Conservation (phyloP, 139 green algal genomes). For the Penium margaritaceum region DNA sequence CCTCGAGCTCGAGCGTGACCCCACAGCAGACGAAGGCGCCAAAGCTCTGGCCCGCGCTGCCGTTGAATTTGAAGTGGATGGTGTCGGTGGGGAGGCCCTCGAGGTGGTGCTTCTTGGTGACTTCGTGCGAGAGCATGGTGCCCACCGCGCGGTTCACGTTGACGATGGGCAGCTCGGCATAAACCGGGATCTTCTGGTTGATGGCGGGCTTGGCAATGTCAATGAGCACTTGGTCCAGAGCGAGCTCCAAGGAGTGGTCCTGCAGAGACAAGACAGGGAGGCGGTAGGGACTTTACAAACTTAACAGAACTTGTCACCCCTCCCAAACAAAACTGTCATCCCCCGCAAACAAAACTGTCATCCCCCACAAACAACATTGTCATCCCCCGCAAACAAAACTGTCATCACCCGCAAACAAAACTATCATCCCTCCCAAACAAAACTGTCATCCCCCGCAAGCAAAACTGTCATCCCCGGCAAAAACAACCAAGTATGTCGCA, state of each 20-base stretch:
- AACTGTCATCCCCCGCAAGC: no score
- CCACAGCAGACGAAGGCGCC: constrained; percentile 73
- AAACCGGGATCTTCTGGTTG: constrained; percentile 52
- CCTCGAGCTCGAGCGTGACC: constrained; percentile 79
- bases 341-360: no score
- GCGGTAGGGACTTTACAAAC: no score
- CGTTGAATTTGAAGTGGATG: constrained; percentile 78
- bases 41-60: constrained; percentile 80
- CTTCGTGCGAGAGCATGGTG: constrained; percentile 73
- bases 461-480: no score
- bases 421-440: no score
- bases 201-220: constrained; percentile 61
- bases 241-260: constrained; percentile 78
- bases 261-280: no score
- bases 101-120: constrained; percentile 33
- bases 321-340: no score
- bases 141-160: constrained; percentile 78
- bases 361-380: no score
- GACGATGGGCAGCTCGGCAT: constrained; percentile 65
- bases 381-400: no score
- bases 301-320: no score
- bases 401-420: no score
- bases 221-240: constrained; percentile 77
- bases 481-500: no score
- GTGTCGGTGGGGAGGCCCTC: constrained; percentile 73